A percentile compares a stretch with the other conserved stretches of the same genome.
Evolutionary conservation across 805 yeast genomes (phyloP).

Genomic region (Blastobotrys attinorum): DNA sequence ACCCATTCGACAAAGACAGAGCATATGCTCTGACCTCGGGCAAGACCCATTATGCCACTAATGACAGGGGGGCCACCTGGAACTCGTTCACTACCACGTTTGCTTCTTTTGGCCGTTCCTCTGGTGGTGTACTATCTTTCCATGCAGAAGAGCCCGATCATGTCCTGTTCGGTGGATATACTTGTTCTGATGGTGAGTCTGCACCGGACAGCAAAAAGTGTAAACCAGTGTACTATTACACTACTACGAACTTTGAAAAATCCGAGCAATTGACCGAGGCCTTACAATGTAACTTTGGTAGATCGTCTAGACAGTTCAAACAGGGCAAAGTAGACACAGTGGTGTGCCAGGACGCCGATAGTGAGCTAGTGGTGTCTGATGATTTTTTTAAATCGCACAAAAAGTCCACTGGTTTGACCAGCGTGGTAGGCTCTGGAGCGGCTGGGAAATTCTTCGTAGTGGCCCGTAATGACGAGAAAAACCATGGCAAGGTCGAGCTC

Average conservation of each 20-base stretch:
- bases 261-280: constrained; percentile 14
- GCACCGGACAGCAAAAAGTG: constrained; percentile 32
- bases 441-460: constrained; percentile 32
- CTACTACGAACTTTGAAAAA: constrained; percentile 39
- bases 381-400: constrained; percentile 38
- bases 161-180: constrained; percentile 32
- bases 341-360: constrained; percentile 35
- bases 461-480: constrained; percentile 20
- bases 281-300: constrained; percentile 30
- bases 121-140: constrained; percentile 31
- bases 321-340: constrained; percentile 28
- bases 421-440: constrained; percentile 29
- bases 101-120: neutral
- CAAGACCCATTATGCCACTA: constrained; percentile 32
- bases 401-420: constrained; percentile 27
- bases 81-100: constrained; percentile 28
- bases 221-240: constrained; percentile 33
- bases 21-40: constrained; percentile 34
- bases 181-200: constrained; percentile 28
- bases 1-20: constrained; percentile 31
- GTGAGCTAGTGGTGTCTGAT: constrained; percentile 32
- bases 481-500: constrained; percentile 18
- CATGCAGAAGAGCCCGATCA: constrained; percentile 34
- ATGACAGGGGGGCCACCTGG: constrained; percentile 39
- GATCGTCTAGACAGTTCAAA: constrained; percentile 22